Base-by-base conservation (phyloP, 306 rosid genomes). In the Hippophae rhamnoides region DNA sequence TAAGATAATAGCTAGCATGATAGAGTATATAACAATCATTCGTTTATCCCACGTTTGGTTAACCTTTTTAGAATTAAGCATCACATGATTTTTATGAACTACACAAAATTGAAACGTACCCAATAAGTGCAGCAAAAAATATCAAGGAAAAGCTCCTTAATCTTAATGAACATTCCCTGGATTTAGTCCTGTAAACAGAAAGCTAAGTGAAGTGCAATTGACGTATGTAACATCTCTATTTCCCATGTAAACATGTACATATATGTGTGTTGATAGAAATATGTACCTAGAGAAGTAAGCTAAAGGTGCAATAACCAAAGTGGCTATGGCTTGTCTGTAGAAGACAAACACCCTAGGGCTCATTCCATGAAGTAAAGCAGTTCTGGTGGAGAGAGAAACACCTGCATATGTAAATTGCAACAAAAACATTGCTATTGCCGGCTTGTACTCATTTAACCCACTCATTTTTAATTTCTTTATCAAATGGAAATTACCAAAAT, bases 331-430 rank as follows among this genome's bases (percentile, higher is more conserved):
- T 14, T 77, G 75, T 25, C 85, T 71, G 10, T 81, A 85, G 2
- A 81, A 65, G 1, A 85, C 71, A 62, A 74, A 79, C 0, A 81
- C 88, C 26, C 65, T 49, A 3, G 88, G 83, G n/a, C 67, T 85
- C 86, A 82, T 74, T 43, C 93, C 93, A 5, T 70, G 51, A 47
- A 82, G 26, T 3, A 85, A 52, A 41, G 71, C 77, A 4, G 56
- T 48, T 71, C 82, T 72, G 14, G 74, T 67, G 38, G 64, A 53
- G 7, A 85, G 73, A 47, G 71, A 48, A 54, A 68, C 41, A 7
- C 59, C 73, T 48, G 93, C 67, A 49, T 65, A 75, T 10, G 68
- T 44, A 51, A 73, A 65, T 50, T 85, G 86, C 61, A 79, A 47
- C 0, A 67, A 47, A 38, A 79, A 0, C 85, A 81, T 81, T 7